Conservation (phyloP, 257 asterid species). For the Nicotiana obtusifolia region DNA sequence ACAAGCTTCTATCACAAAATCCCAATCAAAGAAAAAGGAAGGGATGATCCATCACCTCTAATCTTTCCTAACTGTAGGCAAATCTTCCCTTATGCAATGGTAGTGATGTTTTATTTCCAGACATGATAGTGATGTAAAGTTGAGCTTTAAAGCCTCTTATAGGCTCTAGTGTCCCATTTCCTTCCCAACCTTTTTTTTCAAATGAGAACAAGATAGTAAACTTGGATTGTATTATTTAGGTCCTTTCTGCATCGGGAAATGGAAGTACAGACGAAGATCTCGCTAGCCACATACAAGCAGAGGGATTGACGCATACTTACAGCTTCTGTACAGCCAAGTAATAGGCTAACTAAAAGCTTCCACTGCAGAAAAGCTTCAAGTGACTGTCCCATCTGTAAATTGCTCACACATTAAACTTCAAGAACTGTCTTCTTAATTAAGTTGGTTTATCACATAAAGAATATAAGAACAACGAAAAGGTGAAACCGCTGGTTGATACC, state of each 20-base stretch:
- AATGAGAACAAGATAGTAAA: background rate
- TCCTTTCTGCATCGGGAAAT: background rate
- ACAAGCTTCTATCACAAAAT: no score
- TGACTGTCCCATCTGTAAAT: constrained; percentile 94
- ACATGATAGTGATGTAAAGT: background rate
- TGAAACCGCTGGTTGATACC: constrained; percentile 34
- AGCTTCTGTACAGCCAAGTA: constrained; percentile 83
- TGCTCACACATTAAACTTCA: constrained; percentile 4
- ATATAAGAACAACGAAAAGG: background rate
- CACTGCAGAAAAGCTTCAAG: constrained; percentile 92
- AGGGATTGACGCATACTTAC: constrained; percentile 43
- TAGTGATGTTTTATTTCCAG: no score
- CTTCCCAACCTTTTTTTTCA: background rate
- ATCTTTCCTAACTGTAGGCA: background rate
- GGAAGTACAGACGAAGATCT: background rate
- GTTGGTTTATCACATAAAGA: constrained; percentile 1
- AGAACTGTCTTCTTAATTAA: constrained; percentile 9
- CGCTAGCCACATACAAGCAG: background rate
- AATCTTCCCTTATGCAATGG: no score
- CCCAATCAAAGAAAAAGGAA: background rate
- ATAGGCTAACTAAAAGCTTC: constrained; percentile 69
- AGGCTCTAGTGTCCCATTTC: background rate
- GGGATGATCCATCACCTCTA: background rate
- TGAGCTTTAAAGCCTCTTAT: background rate
- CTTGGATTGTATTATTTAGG: background rate